Evolutionary conservation across 345 rosid species (phyloP), one percentile per base, ranked within the genome.

Genomic region (Heritiera littoralis): DNA sequence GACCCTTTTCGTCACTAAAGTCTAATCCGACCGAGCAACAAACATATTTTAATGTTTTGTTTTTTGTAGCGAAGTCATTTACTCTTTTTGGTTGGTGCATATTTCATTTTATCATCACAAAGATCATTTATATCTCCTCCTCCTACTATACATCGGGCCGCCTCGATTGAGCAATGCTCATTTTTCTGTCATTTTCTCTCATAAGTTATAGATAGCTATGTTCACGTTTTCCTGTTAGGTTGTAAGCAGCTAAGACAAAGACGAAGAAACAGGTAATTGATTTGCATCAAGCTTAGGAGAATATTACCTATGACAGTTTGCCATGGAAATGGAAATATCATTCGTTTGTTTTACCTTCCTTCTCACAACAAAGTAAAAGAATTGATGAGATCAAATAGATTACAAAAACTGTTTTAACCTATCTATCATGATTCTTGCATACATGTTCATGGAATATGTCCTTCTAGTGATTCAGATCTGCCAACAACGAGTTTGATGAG

Each of bases 241-340:
- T 69, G 35, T 69, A 69, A 46, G 38, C 28, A 46, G 51, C 23
- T 6, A 12, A 28, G n/a, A 70, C 58, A 2, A 71, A 6, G 20
- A 65, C 13, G 52, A 11, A 52, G 9, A 11, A n/a, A 43, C 52
- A 4, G 30, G 72, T 67, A n/a, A 67, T 9, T 23, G 28, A 23
- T 43, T 67, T 23, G 64, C 64, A 59, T 20, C 32, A 59, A 28
- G 18, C 5, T 52, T 15, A 52, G 56, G 56, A 52, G 18, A 13
- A 52, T 52, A 23, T 38, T 46, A 43, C 6, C 7, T 60, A 23
- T 72, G 73, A 35, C 77, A 55, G 58, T 66, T 81, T 85, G 23
- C 73, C 61, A 38, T 45, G 75, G 77, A 69, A 67, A 66, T 46
- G 59, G 43, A 83, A 51, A 72, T 76, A 70, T 12, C 66, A n/a